A percentile compares a stretch with the other conserved stretches of the same genome.
Evolutionary conservation across 2,329 filamentous ascomycete species (phyloP).

Genomic region (Zasmidium cellare): DNA sequence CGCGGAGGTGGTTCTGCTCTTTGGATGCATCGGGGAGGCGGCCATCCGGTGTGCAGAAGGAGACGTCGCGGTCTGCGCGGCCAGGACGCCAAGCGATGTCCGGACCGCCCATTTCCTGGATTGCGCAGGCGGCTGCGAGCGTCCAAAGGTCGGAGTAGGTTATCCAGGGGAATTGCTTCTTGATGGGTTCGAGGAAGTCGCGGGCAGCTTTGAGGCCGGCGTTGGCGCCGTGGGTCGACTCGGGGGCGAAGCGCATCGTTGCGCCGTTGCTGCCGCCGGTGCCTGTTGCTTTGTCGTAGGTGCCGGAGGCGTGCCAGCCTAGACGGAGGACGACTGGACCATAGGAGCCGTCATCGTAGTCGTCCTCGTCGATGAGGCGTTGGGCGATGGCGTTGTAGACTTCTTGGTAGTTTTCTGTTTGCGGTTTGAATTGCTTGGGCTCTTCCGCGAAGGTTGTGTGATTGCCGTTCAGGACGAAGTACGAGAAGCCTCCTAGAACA

Average conservation of each 20-base stretch:
- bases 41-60: conserved; percentile 90
- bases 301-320: conserved; percentile 92
- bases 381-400: conserved; percentile 86
- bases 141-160: conserved; percentile 97
- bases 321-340: conserved; percentile 87
- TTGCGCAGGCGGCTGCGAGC: conserved; percentile 76
- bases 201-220: conserved; percentile 83
- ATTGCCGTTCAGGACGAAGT: conserved; percentile 62
- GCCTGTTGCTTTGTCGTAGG: conserved; percentile 81
- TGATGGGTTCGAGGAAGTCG: conserved; percentile 90
- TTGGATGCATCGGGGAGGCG: conserved; percentile 81
- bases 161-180: conserved; percentile 92
- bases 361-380: conserved; percentile 80
- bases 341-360: conserved; percentile 96
- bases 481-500: conserved; percentile 65
- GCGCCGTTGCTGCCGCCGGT: conserved; percentile 95
- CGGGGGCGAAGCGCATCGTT: conserved; percentile 92
- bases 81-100: conserved; percentile 85
- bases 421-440: conserved; percentile 62
- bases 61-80: conserved; percentile 73
- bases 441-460: conserved; percentile 42
- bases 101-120: conserved; percentile 95
- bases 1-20: conserved; percentile 77
- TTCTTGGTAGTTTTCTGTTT: conserved; percentile 87
- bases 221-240: conserved; percentile 89